Percentiles rank a stretch among this genome's conserved stretches.
Evolutionary conservation across 139 green algal species (phyloP).

Genomic region (Chlorella sorokiniana): DNA sequence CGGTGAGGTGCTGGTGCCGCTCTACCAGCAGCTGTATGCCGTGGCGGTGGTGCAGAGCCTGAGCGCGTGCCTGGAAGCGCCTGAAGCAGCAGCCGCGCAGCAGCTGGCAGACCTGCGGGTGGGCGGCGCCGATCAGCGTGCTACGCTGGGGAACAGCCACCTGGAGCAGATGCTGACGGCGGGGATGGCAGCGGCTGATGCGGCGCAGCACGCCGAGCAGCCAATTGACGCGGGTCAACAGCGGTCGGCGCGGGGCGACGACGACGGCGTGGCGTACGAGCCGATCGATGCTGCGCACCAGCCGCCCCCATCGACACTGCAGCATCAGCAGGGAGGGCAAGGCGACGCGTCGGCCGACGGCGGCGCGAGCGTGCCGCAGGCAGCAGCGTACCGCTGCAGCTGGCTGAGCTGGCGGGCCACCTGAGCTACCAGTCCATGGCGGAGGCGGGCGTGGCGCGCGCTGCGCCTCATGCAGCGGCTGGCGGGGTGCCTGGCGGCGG

Average conservation of each 20-base stretch:
- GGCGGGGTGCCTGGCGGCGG: constrained; percentile 12
- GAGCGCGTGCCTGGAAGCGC: constrained; percentile 2
- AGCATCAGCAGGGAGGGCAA: background rate
- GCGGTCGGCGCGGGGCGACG: constrained; percentile 14
- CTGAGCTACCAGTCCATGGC: constrained; percentile 34
- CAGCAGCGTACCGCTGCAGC: constrained; percentile 4
- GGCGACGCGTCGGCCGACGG: background rate
- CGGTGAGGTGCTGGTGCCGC: background rate
- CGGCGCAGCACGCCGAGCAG: background rate
- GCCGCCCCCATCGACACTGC: background rate
- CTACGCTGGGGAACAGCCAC: background rate
- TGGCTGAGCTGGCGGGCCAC: constrained; percentile 15
- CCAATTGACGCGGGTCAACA: background rate
- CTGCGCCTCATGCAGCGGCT: constrained; percentile 16
- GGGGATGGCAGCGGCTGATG: background rate
- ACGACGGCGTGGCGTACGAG: constrained; percentile 13
- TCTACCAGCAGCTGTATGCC: constrained; percentile 37
- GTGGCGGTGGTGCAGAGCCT: constrained; percentile 13
- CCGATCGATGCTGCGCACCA: constrained; percentile 2
- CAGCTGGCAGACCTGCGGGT: background rate
- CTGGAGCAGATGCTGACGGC: constrained; percentile 6
- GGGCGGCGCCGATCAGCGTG: background rate
- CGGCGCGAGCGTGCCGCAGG: background rate
- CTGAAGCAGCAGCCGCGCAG: background rate
- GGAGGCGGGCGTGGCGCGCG: constrained; percentile 11